Conservation (phyloP, 495 filamentous ascomycete species). For the Lentithecium fluviatile region DNA sequence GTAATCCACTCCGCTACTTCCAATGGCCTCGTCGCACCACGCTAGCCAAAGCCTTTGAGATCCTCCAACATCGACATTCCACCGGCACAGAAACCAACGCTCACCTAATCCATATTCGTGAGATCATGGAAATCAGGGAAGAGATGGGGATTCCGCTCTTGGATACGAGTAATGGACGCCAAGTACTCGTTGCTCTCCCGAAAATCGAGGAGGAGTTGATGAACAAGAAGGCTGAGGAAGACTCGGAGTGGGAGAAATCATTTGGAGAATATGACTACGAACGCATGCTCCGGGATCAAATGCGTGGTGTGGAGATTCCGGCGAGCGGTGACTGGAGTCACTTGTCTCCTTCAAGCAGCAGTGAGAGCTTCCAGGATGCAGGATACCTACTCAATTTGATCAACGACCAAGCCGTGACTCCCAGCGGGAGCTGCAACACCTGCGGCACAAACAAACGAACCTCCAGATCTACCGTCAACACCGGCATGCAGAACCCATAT, state of each 20-base stretch:
- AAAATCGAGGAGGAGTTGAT: neutral
- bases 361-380: neutral
- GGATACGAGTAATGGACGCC: conserved; percentile 11
- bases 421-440: too few species aligned
- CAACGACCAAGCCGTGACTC: too few species aligned
- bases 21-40: conserved; percentile 4
- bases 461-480: too few species aligned
- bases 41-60: neutral
- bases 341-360: neutral
- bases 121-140: conserved; percentile 10
- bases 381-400: neutral
- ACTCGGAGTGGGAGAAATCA: neutral
- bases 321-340: neutral
- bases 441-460: too few species aligned
- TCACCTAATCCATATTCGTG: neutral
- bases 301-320: neutral
- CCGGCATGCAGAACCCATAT: too few species aligned
- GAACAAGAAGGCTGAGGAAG: neutral
- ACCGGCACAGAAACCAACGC: conserved; percentile 1
- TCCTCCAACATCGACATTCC: neutral
- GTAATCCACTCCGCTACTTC: neutral
- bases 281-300: neutral
- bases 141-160: neutral
- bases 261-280: neutral
- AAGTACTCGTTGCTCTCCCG: neutral